Conservation (phyloP, 305 asterid species). For the Fraxinus floribunda region DNA sequence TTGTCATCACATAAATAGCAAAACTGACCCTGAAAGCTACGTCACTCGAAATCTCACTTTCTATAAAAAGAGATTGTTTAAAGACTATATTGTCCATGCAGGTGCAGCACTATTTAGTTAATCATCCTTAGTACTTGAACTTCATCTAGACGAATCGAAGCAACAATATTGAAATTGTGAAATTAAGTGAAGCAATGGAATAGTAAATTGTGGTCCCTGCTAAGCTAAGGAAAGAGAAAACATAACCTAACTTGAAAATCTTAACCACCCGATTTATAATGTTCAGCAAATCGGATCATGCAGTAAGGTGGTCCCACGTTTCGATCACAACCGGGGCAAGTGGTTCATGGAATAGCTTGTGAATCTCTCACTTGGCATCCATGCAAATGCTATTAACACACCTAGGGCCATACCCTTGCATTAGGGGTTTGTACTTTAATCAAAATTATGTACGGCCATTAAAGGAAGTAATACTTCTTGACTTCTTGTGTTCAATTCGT, state of each 20-base stretch:
- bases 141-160: neutral
- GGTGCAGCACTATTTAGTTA: neutral
- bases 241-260: constrained; percentile 33
- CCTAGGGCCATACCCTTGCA: too few species aligned
- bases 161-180: neutral
- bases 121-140: neutral
- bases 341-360: neutral
- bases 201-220: constrained; percentile 1
- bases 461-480: too few species aligned
- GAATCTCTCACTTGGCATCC: constrained; percentile 12
- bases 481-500: too few species aligned
- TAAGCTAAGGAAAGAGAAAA: neutral
- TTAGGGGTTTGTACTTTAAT: too few species aligned
- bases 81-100: constrained; percentile 25
- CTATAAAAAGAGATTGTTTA: constrained; percentile 12
- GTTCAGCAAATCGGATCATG: constrained; percentile 29
- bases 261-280: constrained; percentile 42
- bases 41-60: constrained; percentile 24
- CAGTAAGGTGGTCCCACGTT: constrained; percentile 33
- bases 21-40: constrained; percentile 42
- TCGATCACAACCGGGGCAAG: neutral
- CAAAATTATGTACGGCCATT: neutral
- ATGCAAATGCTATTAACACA: neutral
- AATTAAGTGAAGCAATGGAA: neutral
- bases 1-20: constrained; percentile 32